These are phyloP conservation scores for Tricholoma bakamatsutake DNA, from an alignment of 768 basidiomycete species.

Conservation along the genomic window DNA sequence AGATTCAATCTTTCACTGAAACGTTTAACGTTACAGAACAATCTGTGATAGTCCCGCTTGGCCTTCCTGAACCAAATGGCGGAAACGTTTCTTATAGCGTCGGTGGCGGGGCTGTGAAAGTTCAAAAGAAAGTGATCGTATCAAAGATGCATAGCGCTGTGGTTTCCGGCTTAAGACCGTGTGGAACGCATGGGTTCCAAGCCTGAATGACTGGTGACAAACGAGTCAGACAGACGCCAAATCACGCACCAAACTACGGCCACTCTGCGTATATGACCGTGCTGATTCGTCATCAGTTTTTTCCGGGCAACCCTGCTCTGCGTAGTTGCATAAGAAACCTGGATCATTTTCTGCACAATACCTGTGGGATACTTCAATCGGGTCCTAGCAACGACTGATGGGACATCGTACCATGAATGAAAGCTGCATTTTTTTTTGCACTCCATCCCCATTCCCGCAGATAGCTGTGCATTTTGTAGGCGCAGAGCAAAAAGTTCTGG, in stretches of 20 bases:
- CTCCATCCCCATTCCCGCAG: slow-evolving; percentile 54
- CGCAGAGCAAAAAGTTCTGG: slow-evolving; percentile 75
- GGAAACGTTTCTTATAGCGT: slow-evolving; percentile 39
- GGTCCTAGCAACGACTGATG: neutral
- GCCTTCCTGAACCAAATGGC: slow-evolving; percentile 41
- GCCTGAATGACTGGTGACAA: slow-evolving; percentile 39
- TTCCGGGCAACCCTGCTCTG: slow-evolving; percentile 37
- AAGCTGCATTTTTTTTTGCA: slow-evolving; percentile 36
- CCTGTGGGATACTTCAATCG: slow-evolving; percentile 31
- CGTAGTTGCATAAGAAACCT: slow-evolving; percentile 48
- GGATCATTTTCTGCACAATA: slow-evolving; percentile 55
- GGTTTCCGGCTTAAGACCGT: slow-evolving; percentile 52
- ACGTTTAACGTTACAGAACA: neutral
- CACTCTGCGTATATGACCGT: slow-evolving; percentile 38
- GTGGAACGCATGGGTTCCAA: slow-evolving; percentile 77
- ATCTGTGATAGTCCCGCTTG: slow-evolving; percentile 19
- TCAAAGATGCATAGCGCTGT: slow-evolving; percentile 38
- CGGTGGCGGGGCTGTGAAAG: slow-evolving; percentile 41
- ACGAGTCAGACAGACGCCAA: neutral
- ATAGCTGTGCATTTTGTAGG: slow-evolving; percentile 86
- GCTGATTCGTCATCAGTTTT: slow-evolving; percentile 27
- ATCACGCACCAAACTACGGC: slow-evolving; percentile 55
- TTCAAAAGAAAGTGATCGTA: slow-evolving; percentile 46
- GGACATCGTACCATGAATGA: slow-evolving; percentile 47
- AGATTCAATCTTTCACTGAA: neutral